Evolutionary conservation across 2,329 filamentous ascomycete genomes (phyloP).

Genomic region (Massarina eburnea): DNA sequence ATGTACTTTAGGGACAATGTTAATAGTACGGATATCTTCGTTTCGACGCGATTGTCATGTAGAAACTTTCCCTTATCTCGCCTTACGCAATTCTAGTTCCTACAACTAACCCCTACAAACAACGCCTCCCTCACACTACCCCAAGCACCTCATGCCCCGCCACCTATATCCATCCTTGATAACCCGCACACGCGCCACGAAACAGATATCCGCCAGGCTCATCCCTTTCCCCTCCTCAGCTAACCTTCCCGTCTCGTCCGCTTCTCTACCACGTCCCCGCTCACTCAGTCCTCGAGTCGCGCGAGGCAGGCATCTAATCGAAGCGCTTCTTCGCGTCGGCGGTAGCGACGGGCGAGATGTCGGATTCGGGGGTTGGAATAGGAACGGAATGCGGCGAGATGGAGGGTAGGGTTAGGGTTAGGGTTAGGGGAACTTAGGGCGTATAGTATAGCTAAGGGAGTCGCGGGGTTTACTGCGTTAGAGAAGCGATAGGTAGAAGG

Average conservation of each 20-base stretch:
- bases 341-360: too few relatives aligned
- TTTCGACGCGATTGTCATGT: neutral
- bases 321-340: neutral
- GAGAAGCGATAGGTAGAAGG: too few relatives aligned
- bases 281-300: conserved; percentile 16
- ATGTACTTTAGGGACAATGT: conserved; percentile 1
- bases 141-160: conserved; percentile 14
- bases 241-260: conserved; percentile 12
- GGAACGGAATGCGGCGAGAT: too few relatives aligned
- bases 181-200: conserved; percentile 18
- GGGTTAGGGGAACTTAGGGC: too few relatives aligned
- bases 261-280: conserved; percentile 8
- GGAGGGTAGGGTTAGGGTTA: too few relatives aligned
- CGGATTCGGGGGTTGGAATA: too few relatives aligned
- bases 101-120: neutral
- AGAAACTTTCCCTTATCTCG: neutral
- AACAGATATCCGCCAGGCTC: conserved; percentile 15
- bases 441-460: too few relatives aligned
- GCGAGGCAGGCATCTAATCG: conserved; percentile 7
- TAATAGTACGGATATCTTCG: neutral
- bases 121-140: conserved; percentile 14
- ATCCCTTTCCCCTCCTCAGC: conserved; percentile 9
- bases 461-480: too few relatives aligned
- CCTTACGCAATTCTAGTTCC: neutral
- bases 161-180: conserved; percentile 12